Base-by-base conservation (phyloP, 2,329 filamentous ascomycete genomes). In the Huntiella savannae region DNA sequence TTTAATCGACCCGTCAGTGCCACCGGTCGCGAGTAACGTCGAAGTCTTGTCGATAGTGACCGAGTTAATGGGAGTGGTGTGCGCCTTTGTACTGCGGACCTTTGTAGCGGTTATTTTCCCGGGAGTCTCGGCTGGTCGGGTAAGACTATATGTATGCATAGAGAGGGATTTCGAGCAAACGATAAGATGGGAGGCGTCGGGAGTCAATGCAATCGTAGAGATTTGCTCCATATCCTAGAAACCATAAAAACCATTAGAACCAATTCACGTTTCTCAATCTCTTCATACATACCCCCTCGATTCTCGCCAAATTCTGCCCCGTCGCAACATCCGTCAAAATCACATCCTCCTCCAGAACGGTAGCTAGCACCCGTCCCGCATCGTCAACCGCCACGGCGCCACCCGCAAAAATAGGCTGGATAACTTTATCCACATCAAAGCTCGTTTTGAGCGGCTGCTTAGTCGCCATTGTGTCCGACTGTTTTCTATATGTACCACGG, bases 141-240 rank as follows among this genome's bases (percentile, higher is more conserved):
- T 70, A 19, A 98, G 68, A 13, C 79, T 65, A 63, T 84, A 96
- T 53, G 96, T 86, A 57, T 83, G 81, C 86, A 96, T 92, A 5
- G 86, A 87, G 46, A 95, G 70, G n/a, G 88, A 96, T 54, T 88
- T 79, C 13, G 91, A 98, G 65, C 87, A 96, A 54, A 92, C 67
- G 53, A 94, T 77, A 47, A 96, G 72, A 61, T 95, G 85, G 19
- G 84, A 86, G 6, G 78, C 85, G 51, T 82, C 84, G 1, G 87
- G 86, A 0, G 88, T 92, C 54, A 98, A 81, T 85, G 73, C 75
- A 45, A 91, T 60, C 3, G 81, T 82, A 28, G 85, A 91, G 50
- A 92, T 79, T 12, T 73, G 61, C 59, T 92, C 85, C 55, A 79
- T 81, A 66, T 88, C 82, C 79, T 82, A 28, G 53, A 32, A 13